Base-by-base conservation (phyloP, 1,139 yeast species). In the Yamadazyma triangularis region DNA sequence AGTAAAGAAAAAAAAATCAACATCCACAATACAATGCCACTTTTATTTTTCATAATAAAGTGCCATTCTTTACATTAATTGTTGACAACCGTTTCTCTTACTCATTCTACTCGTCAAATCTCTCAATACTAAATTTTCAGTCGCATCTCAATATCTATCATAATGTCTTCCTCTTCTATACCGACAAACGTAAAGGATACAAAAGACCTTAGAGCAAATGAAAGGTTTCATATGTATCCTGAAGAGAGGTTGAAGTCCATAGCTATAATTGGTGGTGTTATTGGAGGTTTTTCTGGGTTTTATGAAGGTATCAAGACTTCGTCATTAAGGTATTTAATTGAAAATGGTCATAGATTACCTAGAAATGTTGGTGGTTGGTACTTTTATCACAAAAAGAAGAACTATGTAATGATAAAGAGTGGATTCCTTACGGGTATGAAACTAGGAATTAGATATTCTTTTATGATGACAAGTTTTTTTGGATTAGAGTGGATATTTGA, bases 281-380 rank as follows among this genome's bases (percentile, higher is more conserved):
- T 73, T n/a, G 93, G 91, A 0, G 69, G 73, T 1, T 45, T 74
- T 26, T 63, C 74, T 8, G 95, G 95, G 2, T 71, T 81, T 47
- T 70, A 73, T 33, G 63, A 67, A 18, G 89, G 93, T 2, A 75
- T 76, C 42, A 69, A 70, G 36, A 44, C 53, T 4, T 62, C 84
- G 2, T 73, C 85, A 1, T 56, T 79, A 24, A 67, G 78, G 28
- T 87, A 75, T 45, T 63, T 86, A 32, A 87, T 89, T 1, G 88
- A 84, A 42, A 86, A 86, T 48, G 84, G 93, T 9, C 95, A 86
- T 49, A 57, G 95, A 28, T 60, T 87, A 38, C 95, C 95, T 4
- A 66, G 60, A 14, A 79, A 83, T 1, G 83, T 79, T 33, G 91
- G 88, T 21, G 93, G 91, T 0, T 86, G 95, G 95, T 87, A 83